Conservation (phyloP, 352 stramenopile genomes). For the Thraustotheca clavata region DNA sequence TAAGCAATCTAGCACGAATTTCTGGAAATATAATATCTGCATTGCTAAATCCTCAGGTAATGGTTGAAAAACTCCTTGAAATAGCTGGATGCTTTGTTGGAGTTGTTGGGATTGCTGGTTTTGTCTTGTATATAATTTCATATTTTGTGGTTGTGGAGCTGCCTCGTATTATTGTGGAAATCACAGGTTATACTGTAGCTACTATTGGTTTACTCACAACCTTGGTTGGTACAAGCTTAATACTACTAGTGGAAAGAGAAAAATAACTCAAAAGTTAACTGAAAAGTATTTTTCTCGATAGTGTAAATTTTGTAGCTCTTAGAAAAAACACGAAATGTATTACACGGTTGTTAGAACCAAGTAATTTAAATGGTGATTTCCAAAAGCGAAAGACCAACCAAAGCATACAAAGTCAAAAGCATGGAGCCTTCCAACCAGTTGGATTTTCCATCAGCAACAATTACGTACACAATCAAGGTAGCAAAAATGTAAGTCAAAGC, state of each 20-base stretch:
- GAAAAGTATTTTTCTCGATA: background rate
- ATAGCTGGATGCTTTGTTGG: no score
- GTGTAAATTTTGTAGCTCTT: background rate
- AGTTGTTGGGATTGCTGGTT: no score
- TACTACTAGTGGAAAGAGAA: background rate
- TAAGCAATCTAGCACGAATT: no score
- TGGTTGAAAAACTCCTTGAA: no score
- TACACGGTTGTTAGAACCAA: no score
- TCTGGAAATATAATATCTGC: no score
- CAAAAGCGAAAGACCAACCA: constrained; percentile 76
- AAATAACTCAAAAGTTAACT: background rate
- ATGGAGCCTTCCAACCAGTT: constrained; percentile 90
- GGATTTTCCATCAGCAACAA: constrained; percentile 86
- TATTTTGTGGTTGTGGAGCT: background rate
- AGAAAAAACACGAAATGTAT: background rate
- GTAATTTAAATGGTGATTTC: constrained; percentile 20
- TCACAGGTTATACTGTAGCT: background rate
- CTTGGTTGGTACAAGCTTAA: background rate
- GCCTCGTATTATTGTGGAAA: background rate
- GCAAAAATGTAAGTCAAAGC: constrained; percentile 94
- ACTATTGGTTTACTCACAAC: background rate
- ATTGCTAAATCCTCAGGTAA: no score
- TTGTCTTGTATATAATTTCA: background rate
- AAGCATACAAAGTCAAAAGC: constrained; percentile 86
- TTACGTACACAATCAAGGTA: constrained; percentile 92